phyloP scores from a whole-genome alignment of 192 early-diverging fungal species.

The Podila epicladia region DNA sequence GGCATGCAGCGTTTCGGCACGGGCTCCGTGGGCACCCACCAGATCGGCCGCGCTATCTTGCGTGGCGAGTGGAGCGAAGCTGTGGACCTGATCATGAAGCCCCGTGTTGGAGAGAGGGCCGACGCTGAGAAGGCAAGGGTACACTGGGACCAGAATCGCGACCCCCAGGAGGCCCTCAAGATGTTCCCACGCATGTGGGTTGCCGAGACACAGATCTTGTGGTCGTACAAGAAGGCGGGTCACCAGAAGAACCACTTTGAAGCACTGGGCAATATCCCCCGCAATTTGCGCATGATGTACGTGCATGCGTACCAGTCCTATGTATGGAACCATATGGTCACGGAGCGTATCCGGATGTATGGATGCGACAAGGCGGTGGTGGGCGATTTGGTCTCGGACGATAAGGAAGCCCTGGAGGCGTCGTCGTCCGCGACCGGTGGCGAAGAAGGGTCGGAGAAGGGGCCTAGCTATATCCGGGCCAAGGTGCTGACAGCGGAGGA shows the following conservation, averaged over 20 bases:
- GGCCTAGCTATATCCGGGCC: conserved; percentile 36
- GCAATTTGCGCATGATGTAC: conserved; percentile 91
- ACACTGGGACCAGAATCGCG: conserved; percentile 69
- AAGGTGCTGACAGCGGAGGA: conserved; percentile 76
- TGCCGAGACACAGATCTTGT: conserved; percentile 81
- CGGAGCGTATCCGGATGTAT: conserved; percentile 74
- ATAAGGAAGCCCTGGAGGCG: conserved; percentile 20
- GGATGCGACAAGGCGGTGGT: conserved; percentile 72
- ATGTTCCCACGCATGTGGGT: conserved; percentile 72
- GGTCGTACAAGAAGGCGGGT: conserved; percentile 59
- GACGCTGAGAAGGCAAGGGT: conserved; percentile 72
- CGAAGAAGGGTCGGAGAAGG: conserved; percentile 33
- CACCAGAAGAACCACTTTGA: conserved; percentile 58
- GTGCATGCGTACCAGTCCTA: conserved; percentile 96
- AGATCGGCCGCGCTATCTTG: conserved; percentile 81
- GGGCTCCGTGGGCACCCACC: conserved; percentile 78
- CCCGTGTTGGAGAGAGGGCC: conserved; percentile 77
- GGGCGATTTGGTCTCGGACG: conserved; percentile 85
- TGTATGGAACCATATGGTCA: conserved; percentile 91
- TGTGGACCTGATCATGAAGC: conserved; percentile 82
- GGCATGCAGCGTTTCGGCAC: conserved; percentile 99
- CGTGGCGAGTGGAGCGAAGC: conserved; percentile 76
- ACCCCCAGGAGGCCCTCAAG: conserved; percentile 69
- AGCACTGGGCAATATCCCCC: conserved; percentile 82
- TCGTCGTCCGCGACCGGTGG: not conserved